Base-by-base conservation (phyloP, 495 filamentous ascomycete species). In the Jackrogersella multiformis region DNA sequence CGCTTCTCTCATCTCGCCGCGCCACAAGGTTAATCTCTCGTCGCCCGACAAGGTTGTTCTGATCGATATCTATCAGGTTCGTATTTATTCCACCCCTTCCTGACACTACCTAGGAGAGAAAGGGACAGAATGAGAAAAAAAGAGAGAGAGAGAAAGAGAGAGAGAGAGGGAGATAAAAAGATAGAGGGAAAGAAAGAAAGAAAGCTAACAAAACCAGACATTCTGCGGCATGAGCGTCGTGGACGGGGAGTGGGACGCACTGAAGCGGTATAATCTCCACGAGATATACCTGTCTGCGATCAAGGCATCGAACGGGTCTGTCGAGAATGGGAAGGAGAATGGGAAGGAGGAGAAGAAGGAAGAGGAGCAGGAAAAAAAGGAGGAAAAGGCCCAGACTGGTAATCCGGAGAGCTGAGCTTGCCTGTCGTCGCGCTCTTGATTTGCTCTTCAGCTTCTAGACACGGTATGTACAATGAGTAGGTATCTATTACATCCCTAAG, bases 51-150 rank as follows among this genome's bases (percentile, higher is more conserved):
- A 91, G 63, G 84, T 95, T 26, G 93, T 99, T 67, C 77, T 97
- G 34, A 88, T 99, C 30, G 92, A 96, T 69, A 82, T 99, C 18
- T 94, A 90, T 75, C 89, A 95, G 85, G 94, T n/a, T n/a, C n/a
- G n/a, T 96, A 81, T 74, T 86, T 77, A 61, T 36, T 36, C 16
- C 13, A 8, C 10, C 10, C 2, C 15, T 18, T 1, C 18, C 59
- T 20, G n/a, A 46, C 5, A 44, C 20, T 20, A 8, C 21, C 0
- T 45, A 18, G 20, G 1, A 6, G 41, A 24, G 18, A 8, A 1
- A 20, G 21, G 10, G 41, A 6, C 3, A 21, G 21, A 23, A 6
- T 0, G 36, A 39, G 16, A 2, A 15, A 39, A 39, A n/a, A n/a
- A n/a, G n/a, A n/a, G n/a, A n/a, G n/a, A n/a, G 1, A 6, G 41